Evolutionary conservation across 1,284 basidiomycete species (phyloP).

Genomic region (Sanguinoderma infundibulare): DNA sequence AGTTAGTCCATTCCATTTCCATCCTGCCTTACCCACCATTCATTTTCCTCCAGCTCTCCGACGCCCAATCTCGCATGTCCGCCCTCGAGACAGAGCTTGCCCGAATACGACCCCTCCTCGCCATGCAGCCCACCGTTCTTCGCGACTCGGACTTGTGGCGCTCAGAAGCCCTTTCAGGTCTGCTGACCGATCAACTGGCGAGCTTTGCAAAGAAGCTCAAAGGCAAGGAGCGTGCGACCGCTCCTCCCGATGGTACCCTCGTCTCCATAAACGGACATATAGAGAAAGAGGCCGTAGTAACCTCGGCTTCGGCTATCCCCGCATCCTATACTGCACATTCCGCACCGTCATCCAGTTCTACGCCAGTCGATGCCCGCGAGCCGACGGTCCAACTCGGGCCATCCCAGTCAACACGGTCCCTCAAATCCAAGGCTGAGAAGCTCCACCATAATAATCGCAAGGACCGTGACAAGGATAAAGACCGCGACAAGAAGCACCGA

Average conservation of each 20-base stretch:
- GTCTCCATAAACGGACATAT: background rate
- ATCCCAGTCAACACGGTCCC: background rate
- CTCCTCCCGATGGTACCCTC: background rate
- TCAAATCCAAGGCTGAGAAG: conserved; percentile 3
- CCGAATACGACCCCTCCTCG: conserved; percentile 58
- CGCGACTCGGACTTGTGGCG: conserved; percentile 24
- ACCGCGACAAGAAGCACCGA: conserved; percentile 12
- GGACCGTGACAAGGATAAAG: conserved; percentile 14
- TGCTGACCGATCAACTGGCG: background rate
- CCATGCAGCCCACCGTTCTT: conserved; percentile 50
- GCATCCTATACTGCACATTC: background rate
- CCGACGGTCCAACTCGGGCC: conserved; percentile 5
- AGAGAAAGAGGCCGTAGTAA: background rate
- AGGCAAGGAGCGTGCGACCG: conserved; percentile 23
- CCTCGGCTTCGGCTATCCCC: too few relatives aligned
- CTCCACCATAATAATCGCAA: conserved; percentile 6
- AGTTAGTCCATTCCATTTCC: conserved; percentile 39
- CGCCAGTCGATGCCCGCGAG: background rate
- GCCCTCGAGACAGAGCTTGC: conserved; percentile 55
- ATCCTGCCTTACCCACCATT: background rate
- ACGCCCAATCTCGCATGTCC: conserved; percentile 47
- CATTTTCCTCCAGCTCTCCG: conserved; percentile 45
- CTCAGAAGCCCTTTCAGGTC: conserved; percentile 11
- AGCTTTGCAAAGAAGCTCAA: conserved; percentile 11
- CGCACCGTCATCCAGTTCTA: background rate